Conservation (phyloP, 345 rosid genomes). For the Salix suchowensis region DNA sequence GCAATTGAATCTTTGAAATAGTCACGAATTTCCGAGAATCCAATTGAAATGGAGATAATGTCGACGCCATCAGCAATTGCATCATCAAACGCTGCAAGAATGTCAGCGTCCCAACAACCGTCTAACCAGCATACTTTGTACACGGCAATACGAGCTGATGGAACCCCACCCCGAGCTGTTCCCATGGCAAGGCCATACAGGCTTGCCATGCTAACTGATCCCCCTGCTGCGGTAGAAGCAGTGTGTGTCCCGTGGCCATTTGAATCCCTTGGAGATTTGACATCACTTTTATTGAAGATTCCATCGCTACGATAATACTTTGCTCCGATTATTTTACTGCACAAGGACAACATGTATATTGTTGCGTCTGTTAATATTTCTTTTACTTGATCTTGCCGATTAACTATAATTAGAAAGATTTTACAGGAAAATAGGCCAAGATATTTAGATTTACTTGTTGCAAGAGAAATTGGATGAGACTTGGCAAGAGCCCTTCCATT, state of each 20-base stretch:
- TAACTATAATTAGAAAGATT: neutral
- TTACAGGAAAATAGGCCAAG: neutral
- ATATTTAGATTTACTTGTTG: conserved; percentile 14
- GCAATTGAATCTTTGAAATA: conserved; percentile 23
- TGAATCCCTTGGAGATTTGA: conserved; percentile 26
- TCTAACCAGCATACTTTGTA: conserved; percentile 33
- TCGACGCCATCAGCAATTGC: conserved; percentile 37
- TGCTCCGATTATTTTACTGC: conserved; percentile 39
- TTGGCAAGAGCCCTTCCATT: conserved; percentile 28
- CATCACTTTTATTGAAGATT: neutral
- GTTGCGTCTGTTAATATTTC: too few relatives aligned
- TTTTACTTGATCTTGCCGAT: neutral
- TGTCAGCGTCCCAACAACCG: conserved; percentile 16
- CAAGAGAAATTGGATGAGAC: conserved; percentile 21
- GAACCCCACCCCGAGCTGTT: conserved; percentile 27
- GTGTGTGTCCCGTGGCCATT: conserved; percentile 47
- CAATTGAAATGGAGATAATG: conserved; percentile 28
- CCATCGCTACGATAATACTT: conserved; percentile 19
- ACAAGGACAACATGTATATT: neutral
- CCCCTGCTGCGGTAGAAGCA: conserved; percentile 43
- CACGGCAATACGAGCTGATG: conserved; percentile 25
- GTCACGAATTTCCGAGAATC: neutral
- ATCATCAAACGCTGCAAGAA: conserved; percentile 33
- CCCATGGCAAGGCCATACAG: conserved; percentile 14
- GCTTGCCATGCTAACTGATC: conserved; percentile 13